These are phyloP conservation scores for Lagenidium giganteum DNA, from an alignment of 352 stramenopile genomes.

Conservation along the genomic window DNA sequence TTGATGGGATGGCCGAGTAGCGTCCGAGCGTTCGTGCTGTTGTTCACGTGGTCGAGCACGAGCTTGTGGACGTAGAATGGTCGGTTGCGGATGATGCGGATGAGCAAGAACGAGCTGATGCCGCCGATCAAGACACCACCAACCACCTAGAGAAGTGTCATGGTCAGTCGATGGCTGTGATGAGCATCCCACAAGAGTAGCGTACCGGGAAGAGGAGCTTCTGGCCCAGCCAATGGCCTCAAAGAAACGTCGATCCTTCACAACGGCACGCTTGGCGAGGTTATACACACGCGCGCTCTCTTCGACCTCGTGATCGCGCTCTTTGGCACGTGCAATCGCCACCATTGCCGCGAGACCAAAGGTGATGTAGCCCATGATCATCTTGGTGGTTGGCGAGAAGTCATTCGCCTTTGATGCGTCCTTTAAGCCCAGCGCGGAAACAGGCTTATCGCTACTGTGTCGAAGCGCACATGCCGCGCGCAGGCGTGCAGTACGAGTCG, in stretches of 20 bases:
- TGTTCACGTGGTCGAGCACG: slow-evolving; percentile 71
- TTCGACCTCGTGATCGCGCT: slow-evolving; percentile 40
- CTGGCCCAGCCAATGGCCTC: slow-evolving; percentile 61
- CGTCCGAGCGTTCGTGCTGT: slow-evolving; percentile 49
- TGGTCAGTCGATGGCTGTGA: too few relatives aligned
- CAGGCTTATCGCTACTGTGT: neutral
- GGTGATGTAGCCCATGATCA: slow-evolving; percentile 52
- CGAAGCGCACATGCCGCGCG: slow-evolving; percentile 1
- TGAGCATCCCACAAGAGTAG: neutral
- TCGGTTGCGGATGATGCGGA: slow-evolving; percentile 71
- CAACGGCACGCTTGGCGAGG: slow-evolving; percentile 67
- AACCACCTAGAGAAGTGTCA: slow-evolving; percentile 21
- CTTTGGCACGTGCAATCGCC: slow-evolving; percentile 56
- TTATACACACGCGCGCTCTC: slow-evolving; percentile 71
- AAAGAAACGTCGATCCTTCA: slow-evolving; percentile 72
- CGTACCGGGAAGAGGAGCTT: slow-evolving; percentile 59
- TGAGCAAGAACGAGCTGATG: slow-evolving; percentile 61
- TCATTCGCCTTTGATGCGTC: slow-evolving; percentile 20
- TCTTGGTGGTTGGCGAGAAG: slow-evolving; percentile 45
- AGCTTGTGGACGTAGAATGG: slow-evolving; percentile 81
- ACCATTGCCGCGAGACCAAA: slow-evolving; percentile 47
- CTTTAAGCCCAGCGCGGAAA: slow-evolving; percentile 39
- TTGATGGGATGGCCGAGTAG: slow-evolving; percentile 66
- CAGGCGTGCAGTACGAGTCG: neutral
- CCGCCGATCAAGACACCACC: slow-evolving; percentile 58